Evolutionary conservation across 192 early-diverging fungal species (phyloP), one percentile per base, ranked within the genome.

Genomic region (Gamsiella multidivaricata): DNA sequence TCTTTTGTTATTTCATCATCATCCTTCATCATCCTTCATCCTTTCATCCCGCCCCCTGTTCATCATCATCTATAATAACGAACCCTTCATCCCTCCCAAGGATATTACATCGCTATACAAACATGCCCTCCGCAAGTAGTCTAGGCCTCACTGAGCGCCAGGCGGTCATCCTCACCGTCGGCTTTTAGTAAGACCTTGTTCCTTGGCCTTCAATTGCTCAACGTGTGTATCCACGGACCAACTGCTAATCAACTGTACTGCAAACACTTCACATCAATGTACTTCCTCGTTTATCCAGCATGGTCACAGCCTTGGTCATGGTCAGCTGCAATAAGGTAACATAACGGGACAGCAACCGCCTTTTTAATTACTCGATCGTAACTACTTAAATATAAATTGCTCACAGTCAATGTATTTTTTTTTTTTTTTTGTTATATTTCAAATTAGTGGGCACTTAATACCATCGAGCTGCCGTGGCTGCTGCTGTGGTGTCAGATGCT

Each of bases 401-500:
- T n/a, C n/a, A n/a, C n/a, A n/a, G n/a, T n/a, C n/a, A n/a, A n/a
- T n/a, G n/a, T 29, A 34, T 15, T 45, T 3, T 9, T 5, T 11
- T 34, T 18, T 32, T 47, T 58, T 20, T 17, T 49, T 37, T 31
- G 55, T 20, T 33, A 14, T 32, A 34, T 20, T 18, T 28, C 20
- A 20, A 1, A 33, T 20, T 54, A 83, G 81, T 83, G 82, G 82
- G 87, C 87, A 8, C 62, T 90, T 12, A 87, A 86, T 43, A 71
- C 73, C 6, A 60, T 87, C 36, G 12, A 66, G 9, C 31, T 88
- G 20, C 87, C 88, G 3, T 64, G 89, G 46, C 72, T 81, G 39
- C 82, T 90, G 34, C 72, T 90, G 14, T 88, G 83, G 86, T 58
- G 80, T 12, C 88, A 89, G 45, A 56, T 90, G 52, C 11, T 85